Percentiles rank a stretch among this genome's conserved stretches.
phyloP scores from a whole-genome alignment of 768 basidiomycete species.

The Amanita thiersii region DNA sequence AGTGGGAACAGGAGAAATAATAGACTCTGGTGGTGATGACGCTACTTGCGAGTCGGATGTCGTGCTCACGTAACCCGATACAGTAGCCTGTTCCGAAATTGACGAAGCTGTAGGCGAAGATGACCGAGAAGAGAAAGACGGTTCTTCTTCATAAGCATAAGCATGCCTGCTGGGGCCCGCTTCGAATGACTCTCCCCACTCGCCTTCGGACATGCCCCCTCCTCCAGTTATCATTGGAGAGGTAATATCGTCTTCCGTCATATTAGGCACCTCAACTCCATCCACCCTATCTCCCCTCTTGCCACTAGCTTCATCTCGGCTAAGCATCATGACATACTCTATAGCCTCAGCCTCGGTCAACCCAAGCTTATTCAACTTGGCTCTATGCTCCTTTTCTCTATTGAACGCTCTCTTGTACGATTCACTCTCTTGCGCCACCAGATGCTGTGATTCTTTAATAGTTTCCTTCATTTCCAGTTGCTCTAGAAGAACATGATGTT shows the following conservation, averaged over 20 bases:
- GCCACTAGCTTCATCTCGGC: conserved; percentile 57
- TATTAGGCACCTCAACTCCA: neutral
- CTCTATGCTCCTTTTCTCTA: conserved; percentile 49
- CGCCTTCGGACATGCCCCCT: conserved; percentile 50
- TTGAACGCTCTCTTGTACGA: conserved; percentile 28
- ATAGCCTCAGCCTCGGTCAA: conserved; percentile 68
- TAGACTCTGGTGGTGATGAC: neutral
- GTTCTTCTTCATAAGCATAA: conserved; percentile 1
- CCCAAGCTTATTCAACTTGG: conserved; percentile 53
- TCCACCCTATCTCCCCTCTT: conserved; percentile 13
- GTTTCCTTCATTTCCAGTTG: conserved; percentile 56
- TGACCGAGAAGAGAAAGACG: conserved; percentile 17
- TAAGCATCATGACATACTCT: conserved; percentile 79
- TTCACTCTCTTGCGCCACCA: conserved; percentile 44
- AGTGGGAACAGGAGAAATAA: neutral
- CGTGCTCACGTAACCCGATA: conserved; percentile 14
- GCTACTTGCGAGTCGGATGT: neutral
- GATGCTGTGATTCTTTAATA: conserved; percentile 48
- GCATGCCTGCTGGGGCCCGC: conserved; percentile 2
- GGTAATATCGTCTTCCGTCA: too few relatives aligned
- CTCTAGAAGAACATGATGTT: too few relatives aligned
- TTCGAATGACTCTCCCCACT: conserved; percentile 35
- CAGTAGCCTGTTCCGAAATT: conserved; percentile 13
- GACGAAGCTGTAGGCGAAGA: conserved; percentile 16
- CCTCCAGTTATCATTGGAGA: too few relatives aligned